Evolutionary conservation across 768 basidiomycete species (phyloP), one percentile per base, ranked within the genome.

Genomic region (Suillus americanus): DNA sequence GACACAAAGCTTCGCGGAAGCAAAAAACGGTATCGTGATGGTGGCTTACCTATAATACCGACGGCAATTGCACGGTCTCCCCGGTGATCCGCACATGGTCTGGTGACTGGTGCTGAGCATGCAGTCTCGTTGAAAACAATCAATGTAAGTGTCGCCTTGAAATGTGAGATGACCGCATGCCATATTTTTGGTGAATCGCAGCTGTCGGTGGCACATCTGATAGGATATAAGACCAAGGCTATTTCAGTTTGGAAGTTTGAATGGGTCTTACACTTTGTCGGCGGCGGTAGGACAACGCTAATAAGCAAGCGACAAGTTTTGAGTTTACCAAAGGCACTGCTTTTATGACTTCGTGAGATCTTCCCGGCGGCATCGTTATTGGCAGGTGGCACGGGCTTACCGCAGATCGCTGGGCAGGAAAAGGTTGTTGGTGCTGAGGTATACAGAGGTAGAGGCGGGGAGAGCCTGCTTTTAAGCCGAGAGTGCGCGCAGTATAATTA

Each of bases 121-220:
- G 74, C 90, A 91, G 37, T 63, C 38, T 10, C 56, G 41, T 41
- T 72, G 69, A n/a, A 53, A 64, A 71, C 90, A 91, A 77, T 91
- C 90, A 76, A 83, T 60, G 71, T 77, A n/a, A 53, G 61, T 54
- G 62, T 86, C 79, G 16, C 77, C 72, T 45, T 71, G 75, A 70
- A 82, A 85, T 16, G 79, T 78, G 69, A 82, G 76, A 73, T 90
- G 88, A n/a, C 79, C 79, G 77, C 90, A 91, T n/a, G 46, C 74
- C 40, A 70, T 73, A 67, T 80, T 83, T 70, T 78, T 81, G 63
- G 73, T 75, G 74, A 89, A 84, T 68, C 76, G 79, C 70, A 90
- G 83, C 60, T 78, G 79, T 67, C 87, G 83, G 74, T 86, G 84
- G 79, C 89, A 91, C 89, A 91, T 91, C 69, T 72, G 7, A n/a